Evolutionary conservation across 1,284 basidiomycete species (phyloP), one percentile per base, ranked within the genome.

Genomic region (Apiotrichum gracile): DNA sequence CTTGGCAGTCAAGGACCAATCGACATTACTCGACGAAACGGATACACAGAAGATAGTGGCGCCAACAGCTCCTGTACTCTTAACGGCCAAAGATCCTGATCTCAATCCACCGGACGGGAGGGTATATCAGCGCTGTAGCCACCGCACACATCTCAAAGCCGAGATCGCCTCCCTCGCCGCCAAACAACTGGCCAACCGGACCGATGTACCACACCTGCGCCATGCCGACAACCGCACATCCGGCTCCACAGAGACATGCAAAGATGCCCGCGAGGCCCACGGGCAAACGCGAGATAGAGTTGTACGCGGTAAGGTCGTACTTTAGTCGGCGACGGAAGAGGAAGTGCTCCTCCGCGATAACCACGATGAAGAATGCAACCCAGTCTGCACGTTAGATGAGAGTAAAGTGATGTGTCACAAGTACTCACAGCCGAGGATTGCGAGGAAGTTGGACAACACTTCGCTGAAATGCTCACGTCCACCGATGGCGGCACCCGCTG

Each of bases 401-500:
- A 10, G 21, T 24, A 24, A 12, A 14, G 22, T 1, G 22, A 3
- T 26, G 25, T 2, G 81, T 31, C 12, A 80, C n/a, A n/a, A n/a
- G n/a, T 0, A 78, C 78, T 83, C 83, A 85, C 86, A 85, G n/a
- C 81, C 80, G 24, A 85, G 72, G 47, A 85, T 78, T 21, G 78
- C 71, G 29, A 83, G 63, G 53, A 77, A 76, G 54, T 84, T 72
- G 21, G 66, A 70, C 6, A 86, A 75, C 43, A 85, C 82, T 38
- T 74, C 75, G 38, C 79, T 79, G 66, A 86, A 84, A 63, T 82
- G 80, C 53, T 81, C 78, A 39, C 82, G 79, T 2, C 84, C 84
- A 3, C 79, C 82, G 43, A 85, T 79, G 17, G 82, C 82, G 0
- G 83, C 80, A 34, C 83, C 75, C 26, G 84, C 58, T 62, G 42